Evolutionary conservation across 2,329 filamentous ascomycete genomes (phyloP), one percentile per base, ranked within the genome.

Genomic region (Dothistroma septosporum): DNA sequence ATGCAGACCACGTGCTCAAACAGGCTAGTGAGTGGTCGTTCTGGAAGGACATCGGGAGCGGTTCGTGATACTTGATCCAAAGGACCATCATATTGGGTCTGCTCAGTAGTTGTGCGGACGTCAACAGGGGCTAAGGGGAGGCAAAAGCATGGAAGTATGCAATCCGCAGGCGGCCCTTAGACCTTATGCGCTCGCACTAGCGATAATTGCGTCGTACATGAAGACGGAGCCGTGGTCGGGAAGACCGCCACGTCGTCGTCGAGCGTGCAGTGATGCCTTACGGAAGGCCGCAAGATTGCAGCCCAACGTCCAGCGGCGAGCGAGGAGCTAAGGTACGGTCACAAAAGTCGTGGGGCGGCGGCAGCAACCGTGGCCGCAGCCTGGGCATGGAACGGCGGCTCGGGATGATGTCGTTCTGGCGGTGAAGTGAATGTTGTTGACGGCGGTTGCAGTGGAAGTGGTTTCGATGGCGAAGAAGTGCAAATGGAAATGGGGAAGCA

Each of bases 251-350:
- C 50, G 50, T 53, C 50, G 50, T 53, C 50, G 50, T 54, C 22
- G 32, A 32, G 48, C 56, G 56, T 58, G 56, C 56, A 58, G 56
- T 46, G 57, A 54, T 59, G 57, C 57, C 57, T 46, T 19, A 59
- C 49, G 37, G 35, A 32, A 32, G 28, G 47, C 41, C 33, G 49
- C 33, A 44, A 10, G 31, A 7, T 54, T 35, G 57, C 24, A 14
- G 44, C 47, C 46, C 55, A 52, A 58, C 28, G 7, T 28, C 16
- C 6, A 44, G 11, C 35, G 16, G 35, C 35, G 11, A 48, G 24
- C 50, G 2, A 53, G 4, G 24, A 16, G 9, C 22, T 47, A n/a
- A 7, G 12, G n/a, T n/a, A n/a, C n/a, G n/a, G n/a, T n/a, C 22
- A 33, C 57, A 54, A 50, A 59, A 53, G 48, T 59, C 48, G 35